These are phyloP conservation scores for Chenopodium berlandieri DNA, from an alignment of 148 eudicot genomes.

Conservation along the genomic window DNA sequence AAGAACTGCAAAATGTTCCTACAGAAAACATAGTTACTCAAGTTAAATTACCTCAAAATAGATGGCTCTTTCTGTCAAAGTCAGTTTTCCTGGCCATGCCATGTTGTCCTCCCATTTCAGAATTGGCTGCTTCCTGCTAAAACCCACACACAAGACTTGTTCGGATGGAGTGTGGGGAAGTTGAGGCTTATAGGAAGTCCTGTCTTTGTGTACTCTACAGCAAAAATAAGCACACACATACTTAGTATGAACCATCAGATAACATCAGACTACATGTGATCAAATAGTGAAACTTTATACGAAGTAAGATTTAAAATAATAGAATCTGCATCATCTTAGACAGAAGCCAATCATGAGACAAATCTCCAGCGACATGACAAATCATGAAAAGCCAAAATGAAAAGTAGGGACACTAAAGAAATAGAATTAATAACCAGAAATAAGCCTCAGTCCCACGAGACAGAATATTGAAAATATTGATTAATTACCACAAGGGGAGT, in stretches of 20 bases:
- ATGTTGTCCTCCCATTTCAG: slow-evolving; percentile 85
- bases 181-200: slow-evolving; percentile 53
- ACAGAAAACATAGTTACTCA: slow-evolving; percentile 4
- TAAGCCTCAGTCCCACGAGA: neutral
- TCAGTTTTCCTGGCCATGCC: slow-evolving; percentile 92
- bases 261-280: neutral
- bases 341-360: slow-evolving; percentile 4
- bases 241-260: slow-evolving; percentile 11
- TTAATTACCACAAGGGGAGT: too few relatives aligned
- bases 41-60: slow-evolving; percentile 73
- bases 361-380: neutral
- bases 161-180: slow-evolving; percentile 43
- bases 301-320: too few relatives aligned
- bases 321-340: neutral
- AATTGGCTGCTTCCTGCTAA: slow-evolving; percentile 78
- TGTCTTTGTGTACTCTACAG: slow-evolving; percentile 78
- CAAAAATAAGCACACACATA: slow-evolving; percentile 12
- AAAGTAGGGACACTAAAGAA: neutral
- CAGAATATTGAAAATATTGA: too few relatives aligned
- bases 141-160: slow-evolving; percentile 67
- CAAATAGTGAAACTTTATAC: neutral
- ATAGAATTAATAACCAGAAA: neutral
- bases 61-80: slow-evolving; percentile 81
- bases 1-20: neutral
- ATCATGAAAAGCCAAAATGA: neutral